These are phyloP conservation scores for Obba rivulosa DNA, from an alignment of 768 basidiomycete genomes.

Conservation along the genomic window DNA sequence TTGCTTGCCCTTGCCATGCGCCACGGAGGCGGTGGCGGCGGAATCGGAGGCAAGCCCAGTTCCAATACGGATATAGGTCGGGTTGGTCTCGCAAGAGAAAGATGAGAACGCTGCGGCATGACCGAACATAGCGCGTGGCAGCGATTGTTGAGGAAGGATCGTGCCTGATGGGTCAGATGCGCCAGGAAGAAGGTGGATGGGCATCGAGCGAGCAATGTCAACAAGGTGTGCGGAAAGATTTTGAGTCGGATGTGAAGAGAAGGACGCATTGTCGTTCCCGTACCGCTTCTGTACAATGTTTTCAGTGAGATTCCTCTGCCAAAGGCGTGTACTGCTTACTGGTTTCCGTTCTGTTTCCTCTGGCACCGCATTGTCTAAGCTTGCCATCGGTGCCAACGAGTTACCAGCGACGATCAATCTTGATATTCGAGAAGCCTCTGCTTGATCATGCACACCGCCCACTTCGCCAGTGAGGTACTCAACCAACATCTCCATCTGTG, in stretches of 20 bases:
- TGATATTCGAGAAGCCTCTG: conserved; percentile 65
- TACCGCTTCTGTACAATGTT: conserved; percentile 48
- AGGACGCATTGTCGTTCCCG: conserved; percentile 57
- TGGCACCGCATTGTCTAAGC: conserved; percentile 21
- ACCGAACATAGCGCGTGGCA: conserved; percentile 91
- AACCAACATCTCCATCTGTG: conserved; percentile 78
- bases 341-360: conserved; percentile 44
- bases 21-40: conserved; percentile 17
- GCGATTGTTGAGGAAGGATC: conserved; percentile 89
- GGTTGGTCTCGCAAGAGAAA: conserved; percentile 84
- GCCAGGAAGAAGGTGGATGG: conserved; percentile 87
- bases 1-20: conserved; percentile 2
- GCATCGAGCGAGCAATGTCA: conserved; percentile 73
- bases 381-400: conserved; percentile 56
- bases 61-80: conserved; percentile 71
- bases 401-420: conserved; percentile 89
- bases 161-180: conserved; percentile 81
- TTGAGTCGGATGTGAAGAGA: conserved; percentile 71
- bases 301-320: not conserved
- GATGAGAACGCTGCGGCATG: conserved; percentile 48
- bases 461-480: conserved; percentile 87
- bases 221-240: conserved; percentile 63
- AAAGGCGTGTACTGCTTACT: conserved; percentile 33
- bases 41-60: conserved; percentile 31
- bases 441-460: conserved; percentile 63